Evolutionary conservation across 2,329 filamentous ascomycete species (phyloP).

Genomic region (Paraphoma chrysanthemicola): DNA sequence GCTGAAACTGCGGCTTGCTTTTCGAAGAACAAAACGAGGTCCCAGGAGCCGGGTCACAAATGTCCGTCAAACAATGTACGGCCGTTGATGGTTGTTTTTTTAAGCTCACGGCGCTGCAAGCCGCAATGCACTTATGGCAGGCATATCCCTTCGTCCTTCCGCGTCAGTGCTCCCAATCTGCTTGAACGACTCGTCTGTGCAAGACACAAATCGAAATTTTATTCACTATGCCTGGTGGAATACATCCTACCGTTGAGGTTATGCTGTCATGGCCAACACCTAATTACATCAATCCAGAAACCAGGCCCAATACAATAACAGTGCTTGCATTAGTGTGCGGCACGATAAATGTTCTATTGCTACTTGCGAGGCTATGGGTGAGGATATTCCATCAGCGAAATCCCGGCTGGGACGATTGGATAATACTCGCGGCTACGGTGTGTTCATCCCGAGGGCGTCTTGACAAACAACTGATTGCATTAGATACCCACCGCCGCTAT

Average conservation of each 20-base stretch:
- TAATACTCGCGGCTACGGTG: slow-evolving; percentile 35
- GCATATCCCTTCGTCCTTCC: slow-evolving; percentile 17
- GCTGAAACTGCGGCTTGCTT: slow-evolving; percentile 8
- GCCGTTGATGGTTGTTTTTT: background rate
- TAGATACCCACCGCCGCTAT: slow-evolving; percentile 26
- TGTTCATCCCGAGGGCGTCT: background rate
- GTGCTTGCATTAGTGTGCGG: slow-evolving; percentile 29
- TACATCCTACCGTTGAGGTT: slow-evolving; percentile 35
- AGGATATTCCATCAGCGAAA: slow-evolving; percentile 33
- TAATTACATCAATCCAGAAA: slow-evolving; percentile 31
- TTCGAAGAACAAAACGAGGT: slow-evolving; percentile 7
- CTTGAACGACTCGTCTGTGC: background rate
- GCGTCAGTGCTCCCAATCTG: background rate
- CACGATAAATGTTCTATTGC: slow-evolving; percentile 28
- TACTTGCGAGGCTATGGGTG: slow-evolving; percentile 38
- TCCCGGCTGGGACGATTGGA: slow-evolving; percentile 39
- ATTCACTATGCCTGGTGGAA: slow-evolving; percentile 37
- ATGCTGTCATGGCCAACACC: slow-evolving; percentile 31
- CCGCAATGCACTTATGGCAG: slow-evolving; percentile 25
- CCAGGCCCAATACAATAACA: slow-evolving; percentile 23
- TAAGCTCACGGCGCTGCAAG: slow-evolving; percentile 1
- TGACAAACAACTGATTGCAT: slow-evolving; percentile 5
- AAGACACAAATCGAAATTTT: background rate
- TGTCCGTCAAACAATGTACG: background rate
- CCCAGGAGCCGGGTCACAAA: background rate